These are phyloP conservation scores for Tetraselmis chui DNA, from an alignment of 139 green algal genomes.

Conservation along the genomic window DNA sequence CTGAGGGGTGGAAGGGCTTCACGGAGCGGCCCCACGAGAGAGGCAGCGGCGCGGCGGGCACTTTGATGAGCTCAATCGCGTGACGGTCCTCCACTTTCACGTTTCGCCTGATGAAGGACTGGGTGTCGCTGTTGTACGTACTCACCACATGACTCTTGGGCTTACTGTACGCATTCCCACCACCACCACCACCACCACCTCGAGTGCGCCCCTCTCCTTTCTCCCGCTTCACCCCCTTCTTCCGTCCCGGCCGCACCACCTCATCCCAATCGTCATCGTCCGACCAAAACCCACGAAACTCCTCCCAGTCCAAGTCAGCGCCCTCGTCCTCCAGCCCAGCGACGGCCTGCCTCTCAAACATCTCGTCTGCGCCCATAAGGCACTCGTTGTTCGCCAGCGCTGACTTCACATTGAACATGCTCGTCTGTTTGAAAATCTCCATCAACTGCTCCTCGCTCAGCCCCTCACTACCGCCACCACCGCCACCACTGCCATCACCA, in stretches of 20 bases:
- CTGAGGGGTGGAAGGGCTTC: constrained; percentile 39
- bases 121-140: constrained; percentile 61
- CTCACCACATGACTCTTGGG: constrained; percentile 48
- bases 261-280: constrained; percentile 39
- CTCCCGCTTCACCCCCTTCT: constrained; percentile 4
- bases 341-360: constrained; percentile 10
- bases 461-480: not conserved
- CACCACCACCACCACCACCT: not conserved
- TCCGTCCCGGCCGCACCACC: constrained; percentile 4
- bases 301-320: constrained; percentile 26
- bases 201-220: not conserved
- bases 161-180: constrained; percentile 13
- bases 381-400: constrained; percentile 54
- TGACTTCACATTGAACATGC: constrained; percentile 74
- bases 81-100: constrained; percentile 27
- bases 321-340: constrained; percentile 24
- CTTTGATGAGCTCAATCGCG: constrained; percentile 43
- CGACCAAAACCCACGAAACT: constrained; percentile 53
- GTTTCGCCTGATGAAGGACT: constrained; percentile 57
- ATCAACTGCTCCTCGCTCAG: constrained; percentile 60
- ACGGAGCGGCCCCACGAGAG: constrained; percentile 75
- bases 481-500: not conserved
- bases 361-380: constrained; percentile 34
- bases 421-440: constrained; percentile 82
- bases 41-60: constrained; percentile 62